A percentile compares a stretch with the other conserved stretches of the same genome.
Conservation (phyloP, 352 stramenopile genomes). For the Phytophthora citricola region DNA sequence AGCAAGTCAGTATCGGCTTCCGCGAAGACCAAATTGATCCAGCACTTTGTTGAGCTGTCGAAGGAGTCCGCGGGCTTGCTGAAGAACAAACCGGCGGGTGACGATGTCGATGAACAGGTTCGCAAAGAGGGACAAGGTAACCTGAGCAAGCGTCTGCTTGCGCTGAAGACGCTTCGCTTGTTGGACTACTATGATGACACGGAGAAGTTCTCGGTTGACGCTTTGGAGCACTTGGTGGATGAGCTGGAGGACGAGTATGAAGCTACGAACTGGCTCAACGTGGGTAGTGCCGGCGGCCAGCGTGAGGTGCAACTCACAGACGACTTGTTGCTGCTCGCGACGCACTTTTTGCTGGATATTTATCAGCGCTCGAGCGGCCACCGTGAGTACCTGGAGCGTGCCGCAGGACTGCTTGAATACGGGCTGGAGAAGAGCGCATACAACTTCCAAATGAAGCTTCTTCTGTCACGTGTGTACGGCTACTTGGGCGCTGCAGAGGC, state of each 20-base stretch:
- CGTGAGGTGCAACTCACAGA: slow-evolving; percentile 88
- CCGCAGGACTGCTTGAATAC: slow-evolving; percentile 71
- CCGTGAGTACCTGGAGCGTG: slow-evolving; percentile 56
- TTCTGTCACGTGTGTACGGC: slow-evolving; percentile 80
- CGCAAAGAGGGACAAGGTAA: slow-evolving; percentile 55
- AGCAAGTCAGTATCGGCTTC: slow-evolving; percentile 38
- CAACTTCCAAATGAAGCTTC: slow-evolving; percentile 93
- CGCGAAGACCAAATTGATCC: slow-evolving; percentile 46
- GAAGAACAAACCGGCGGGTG: slow-evolving; percentile 23
- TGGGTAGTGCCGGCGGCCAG: slow-evolving; percentile 71
- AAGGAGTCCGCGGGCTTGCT: slow-evolving; percentile 27
- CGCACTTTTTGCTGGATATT: slow-evolving; percentile 73
- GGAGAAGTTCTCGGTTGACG: slow-evolving; percentile 27
- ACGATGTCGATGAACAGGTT: slow-evolving; percentile 30
- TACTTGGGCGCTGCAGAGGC: slow-evolving; percentile 71
- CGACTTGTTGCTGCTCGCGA: slow-evolving; percentile 78
- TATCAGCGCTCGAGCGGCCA: slow-evolving; percentile 54
- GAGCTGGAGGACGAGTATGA: slow-evolving; percentile 75
- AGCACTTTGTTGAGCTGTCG: slow-evolving; percentile 47
- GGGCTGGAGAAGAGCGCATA: slow-evolving; percentile 82
- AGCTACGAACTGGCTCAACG: slow-evolving; percentile 75
- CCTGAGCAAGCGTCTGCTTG: slow-evolving; percentile 65
- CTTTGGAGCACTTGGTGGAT: slow-evolving; percentile 51
- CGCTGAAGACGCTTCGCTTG: slow-evolving; percentile 79
- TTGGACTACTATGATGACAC: slow-evolving; percentile 52